Conservation (phyloP, 2,329 filamentous ascomycete genomes). For the Cytospora mali region DNA sequence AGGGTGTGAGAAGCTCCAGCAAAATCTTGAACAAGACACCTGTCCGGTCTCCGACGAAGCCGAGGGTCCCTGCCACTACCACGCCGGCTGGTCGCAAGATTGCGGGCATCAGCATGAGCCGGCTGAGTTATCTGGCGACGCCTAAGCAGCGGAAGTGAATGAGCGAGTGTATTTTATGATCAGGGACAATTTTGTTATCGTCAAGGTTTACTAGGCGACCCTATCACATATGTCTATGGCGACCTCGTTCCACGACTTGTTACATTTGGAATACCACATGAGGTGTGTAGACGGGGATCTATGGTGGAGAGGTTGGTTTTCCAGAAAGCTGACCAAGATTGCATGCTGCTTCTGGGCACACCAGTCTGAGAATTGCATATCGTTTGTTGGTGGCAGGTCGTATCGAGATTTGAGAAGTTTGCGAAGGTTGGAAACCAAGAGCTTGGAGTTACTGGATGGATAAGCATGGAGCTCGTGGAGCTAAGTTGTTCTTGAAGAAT, state of each 20-base stretch:
- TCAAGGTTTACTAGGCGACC: no score
- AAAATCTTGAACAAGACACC: constrained; percentile 21
- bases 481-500: not conserved
- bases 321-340: not conserved
- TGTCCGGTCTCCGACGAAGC: constrained; percentile 17
- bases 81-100: constrained; percentile 20
- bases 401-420: not conserved
- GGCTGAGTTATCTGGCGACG: constrained; percentile 23
- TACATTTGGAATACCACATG: not conserved
- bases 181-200: not conserved
- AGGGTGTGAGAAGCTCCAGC: constrained; percentile 20
- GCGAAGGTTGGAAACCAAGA: not conserved
- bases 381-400: not conserved
- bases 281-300: not conserved
- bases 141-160: constrained; percentile 27
- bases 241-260: not conserved
- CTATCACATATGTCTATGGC: not conserved
- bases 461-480: no score
- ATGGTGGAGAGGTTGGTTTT: not conserved
- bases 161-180: not conserved
- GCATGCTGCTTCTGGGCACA: constrained; percentile 13
- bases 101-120: constrained; percentile 19
- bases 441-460: not conserved
- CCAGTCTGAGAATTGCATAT: not conserved
- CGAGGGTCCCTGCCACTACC: constrained; percentile 14